phyloP scores from a whole-genome alignment of 495 filamentous ascomycete genomes.

The Penicillium bovifimosum region DNA sequence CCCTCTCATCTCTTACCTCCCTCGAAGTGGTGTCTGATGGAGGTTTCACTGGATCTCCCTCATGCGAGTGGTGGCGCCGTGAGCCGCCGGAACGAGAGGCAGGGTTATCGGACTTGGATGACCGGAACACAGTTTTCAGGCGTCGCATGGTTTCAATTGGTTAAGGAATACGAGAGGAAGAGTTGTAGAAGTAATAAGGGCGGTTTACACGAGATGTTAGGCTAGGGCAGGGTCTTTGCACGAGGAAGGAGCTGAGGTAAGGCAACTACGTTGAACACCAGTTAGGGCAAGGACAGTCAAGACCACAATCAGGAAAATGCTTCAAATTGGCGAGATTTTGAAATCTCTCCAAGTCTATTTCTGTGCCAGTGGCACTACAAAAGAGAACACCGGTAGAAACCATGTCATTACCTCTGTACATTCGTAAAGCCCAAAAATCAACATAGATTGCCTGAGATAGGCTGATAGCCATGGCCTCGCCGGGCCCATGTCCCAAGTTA shows the following conservation, averaged over 20 bases:
- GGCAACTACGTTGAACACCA: neutral
- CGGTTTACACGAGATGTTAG: neutral
- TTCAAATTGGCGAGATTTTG: neutral
- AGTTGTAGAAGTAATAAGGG: constrained; percentile 1
- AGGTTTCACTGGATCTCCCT: neutral
- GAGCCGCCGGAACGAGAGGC: neutral
- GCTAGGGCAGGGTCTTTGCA: neutral
- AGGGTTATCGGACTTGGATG: constrained; percentile 2
- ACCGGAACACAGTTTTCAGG: constrained; percentile 13
- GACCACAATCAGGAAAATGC: neutral
- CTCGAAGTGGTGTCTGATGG: neutral
- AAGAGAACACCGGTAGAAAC: constrained; percentile 10
- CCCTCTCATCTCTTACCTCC: neutral
- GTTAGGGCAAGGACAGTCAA: neutral
- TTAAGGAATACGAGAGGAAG: constrained; percentile 5
- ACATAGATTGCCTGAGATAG: too few relatives aligned
- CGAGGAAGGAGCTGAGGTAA: neutral
- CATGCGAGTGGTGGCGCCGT: constrained; percentile 2
- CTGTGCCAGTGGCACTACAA: constrained; percentile 12
- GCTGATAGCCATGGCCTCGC: neutral
- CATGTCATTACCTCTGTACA: constrained; percentile 32
- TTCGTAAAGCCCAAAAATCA: constrained; percentile 15
- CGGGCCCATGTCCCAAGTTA: neutral
- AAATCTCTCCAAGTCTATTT: constrained; percentile 30
- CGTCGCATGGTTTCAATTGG: constrained; percentile 10